Evolutionary conservation across 2,329 filamentous ascomycete genomes (phyloP), one percentile per base, ranked within the genome.

Genomic region (Ophiosphaerella herpotricha): DNA sequence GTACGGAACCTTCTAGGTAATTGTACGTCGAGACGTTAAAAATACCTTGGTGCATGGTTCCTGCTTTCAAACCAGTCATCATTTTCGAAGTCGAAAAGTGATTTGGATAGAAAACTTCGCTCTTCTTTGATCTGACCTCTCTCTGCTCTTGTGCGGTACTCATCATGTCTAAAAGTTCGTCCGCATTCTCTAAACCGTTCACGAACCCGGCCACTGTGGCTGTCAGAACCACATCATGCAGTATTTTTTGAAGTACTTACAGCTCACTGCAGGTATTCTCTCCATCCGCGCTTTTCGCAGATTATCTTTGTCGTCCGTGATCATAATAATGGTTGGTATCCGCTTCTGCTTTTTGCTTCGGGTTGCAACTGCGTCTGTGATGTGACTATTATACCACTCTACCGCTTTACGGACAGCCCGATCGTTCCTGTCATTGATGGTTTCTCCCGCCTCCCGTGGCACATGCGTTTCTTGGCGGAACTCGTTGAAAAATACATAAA

Each of bases 401-500:
- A 92, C 91, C 1, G 93, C 91, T 61, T 82, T 84, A 40, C 94
- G 83, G 26, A 99, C 90, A 38, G 94, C 91, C 54, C 92, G 86
- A 72, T 99, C 95, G 68, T 99, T 99, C 46, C 94, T 84, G 72
- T 99, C 94, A 71, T 99, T 99, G 75, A 99, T 94, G 3, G 85
- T 88, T 77, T 99, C 94, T 33, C 89, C 87, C 5, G 81, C 74
- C 16, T 86, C 82, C 54, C 94, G 83, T 24, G 82, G 77, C 40
- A 97, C 84, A 67, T 96, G 89, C 0, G 94, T 99, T 74, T 99
- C 95, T 34, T 92, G 80, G 43, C 93, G 85, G 70, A 99, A 99
- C 66, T 99, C 94, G 73, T 99, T 99, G 83, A 97, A 97, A 73
- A 99, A 99, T 44, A 99, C 90, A 68, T 97, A 97, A 72, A 96